A percentile compares a stretch with the other conserved stretches of the same genome.
phyloP scores from a whole-genome alignment of 1,139 yeast species.

The Petasospora rhodanensis region DNA sequence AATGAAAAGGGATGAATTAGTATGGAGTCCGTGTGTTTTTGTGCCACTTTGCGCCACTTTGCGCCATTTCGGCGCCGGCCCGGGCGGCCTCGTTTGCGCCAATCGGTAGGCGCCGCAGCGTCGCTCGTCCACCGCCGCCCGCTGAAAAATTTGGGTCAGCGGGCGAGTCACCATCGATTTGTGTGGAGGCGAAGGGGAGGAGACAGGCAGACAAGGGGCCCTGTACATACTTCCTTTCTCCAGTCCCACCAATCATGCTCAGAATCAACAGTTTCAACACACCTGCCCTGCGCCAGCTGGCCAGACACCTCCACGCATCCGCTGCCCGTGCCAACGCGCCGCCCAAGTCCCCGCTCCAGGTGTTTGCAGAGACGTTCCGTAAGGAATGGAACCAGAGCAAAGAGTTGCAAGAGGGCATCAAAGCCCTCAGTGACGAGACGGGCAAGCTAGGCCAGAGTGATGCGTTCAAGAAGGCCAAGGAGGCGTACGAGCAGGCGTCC shows the following conservation, averaged over 20 bases:
- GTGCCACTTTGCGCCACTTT: no score
- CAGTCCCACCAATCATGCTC: slow-evolving; percentile 3
- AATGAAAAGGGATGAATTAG: no score
- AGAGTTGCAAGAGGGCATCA: slow-evolving; percentile 88
- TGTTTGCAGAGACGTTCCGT: slow-evolving; percentile 88
- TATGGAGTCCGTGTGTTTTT: no score
- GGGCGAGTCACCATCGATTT: no score
- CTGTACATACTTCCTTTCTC: slow-evolving; percentile 3
- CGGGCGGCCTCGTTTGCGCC: no score
- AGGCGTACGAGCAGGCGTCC: slow-evolving; percentile 85
- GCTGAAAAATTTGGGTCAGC: no score
- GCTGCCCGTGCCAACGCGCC: slow-evolving; percentile 18
- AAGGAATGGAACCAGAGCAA: slow-evolving; percentile 86
- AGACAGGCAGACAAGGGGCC: no score
- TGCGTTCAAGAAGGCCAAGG: slow-evolving; percentile 89
- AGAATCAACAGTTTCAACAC: slow-evolving; percentile 7
- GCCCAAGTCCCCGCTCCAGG: slow-evolving; percentile 78
- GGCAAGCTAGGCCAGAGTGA: slow-evolving; percentile 94
- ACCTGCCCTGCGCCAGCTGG: no score
- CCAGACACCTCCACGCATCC: slow-evolving; percentile 23
- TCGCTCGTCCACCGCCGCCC: no score
- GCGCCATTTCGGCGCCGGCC: no score
- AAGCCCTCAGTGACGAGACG: slow-evolving; percentile 93
- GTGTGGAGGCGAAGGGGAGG: no score
- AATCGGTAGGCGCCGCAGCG: no score